Base-by-base conservation (phyloP, 306 rosid species). In the Vigna mungo region DNA sequence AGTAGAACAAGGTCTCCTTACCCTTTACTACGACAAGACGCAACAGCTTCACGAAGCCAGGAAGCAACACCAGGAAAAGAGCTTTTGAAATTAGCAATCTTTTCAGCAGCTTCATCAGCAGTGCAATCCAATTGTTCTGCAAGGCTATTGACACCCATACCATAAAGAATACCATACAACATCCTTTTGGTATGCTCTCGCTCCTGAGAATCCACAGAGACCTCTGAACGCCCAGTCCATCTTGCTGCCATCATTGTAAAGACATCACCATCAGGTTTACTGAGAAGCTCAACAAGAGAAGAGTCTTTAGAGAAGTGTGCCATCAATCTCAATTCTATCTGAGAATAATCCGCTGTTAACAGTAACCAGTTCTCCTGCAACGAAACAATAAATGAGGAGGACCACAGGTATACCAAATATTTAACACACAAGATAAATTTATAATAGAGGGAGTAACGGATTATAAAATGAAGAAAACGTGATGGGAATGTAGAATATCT, bases 111-210 rank as follows among this genome's bases (percentile, higher is more conserved):
- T 80, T 92, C 96, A 55, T 81, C 97, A 12, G 83, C 73, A 72
- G 90, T 74, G 83, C 98, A 95, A 41, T 84, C 91, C 78, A 95
- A 83, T 76, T 92, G 96, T 72, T 90, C 94, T 25, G 97, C 93
- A 71, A 95, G 98, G 85, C 92, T 78, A 72, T 88, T 92, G 36
- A 89, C 85, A 79, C 97, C 98, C 98, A 95, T 95, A 79, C 97
- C 98, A 82, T 95, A 95, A 70, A 95, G 98, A 84, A 95, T 92
- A 59, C 98, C 98, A 61, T 95, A 95, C 13, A 95, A 93, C 92
- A 95, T 84, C 85, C 84, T 87, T 87, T 95, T 95, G 81, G 95
- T 92, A 80, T 90, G 96, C 47, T 95, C 96, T 84, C 98, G 88
- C 81, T 87, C 91, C 68, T 80, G 67, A 34, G 93, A 75, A 41